Base-by-base conservation (phyloP, 2,329 filamentous ascomycete genomes). In the Claviceps cyperi region DNA sequence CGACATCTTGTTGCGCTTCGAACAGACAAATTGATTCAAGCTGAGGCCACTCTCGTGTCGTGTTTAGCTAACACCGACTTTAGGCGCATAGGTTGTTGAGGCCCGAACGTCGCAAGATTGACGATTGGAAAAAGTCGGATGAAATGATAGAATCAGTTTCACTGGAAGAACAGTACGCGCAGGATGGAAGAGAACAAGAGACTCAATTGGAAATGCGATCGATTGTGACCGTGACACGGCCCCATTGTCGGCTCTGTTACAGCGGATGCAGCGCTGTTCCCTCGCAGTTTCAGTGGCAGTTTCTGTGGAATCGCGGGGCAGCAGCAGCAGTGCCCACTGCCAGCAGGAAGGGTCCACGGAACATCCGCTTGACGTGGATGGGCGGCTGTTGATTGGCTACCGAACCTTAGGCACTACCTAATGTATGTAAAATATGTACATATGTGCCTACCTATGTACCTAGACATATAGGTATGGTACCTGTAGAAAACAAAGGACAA, bases 1-100 rank as follows among this genome's bases (percentile, higher is more conserved):
- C 59, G 67, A 63, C 68, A 70, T 70, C 50, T 43, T 40, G 43
- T 28, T 52, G 28, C 43, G 38, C 17, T 22, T 35, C 28, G 3
- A 21, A 47, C 6, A 32, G 9, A 32, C 28, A 4, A 32, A 32
- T 32, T 11, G 28, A 32, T 32, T 32, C 4, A 11, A 11, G 28
- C 11, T 32, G 28, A 32, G 28, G 28, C 4, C 28, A 32, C 28
- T 32, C 28, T 32, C 28, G 28, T 32, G 9, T 32, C 28, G 28
- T 11, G 9, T 32, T 32, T 11, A 11, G 28, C 28, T 11, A 3
- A 32, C 28, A 32, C 11, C 28, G 11, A 32, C 28, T 32, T 4
- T 32, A 11, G 28, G 9, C 28, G 28, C 3, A 28, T 7, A 3
- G 11, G 28, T 32, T 3, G 28, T 32, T 32, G 28, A 3, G 28